Evolutionary conservation across 164 flowering plant genomes (phyloP).

Genomic region (Stephania cephalantha): DNA sequence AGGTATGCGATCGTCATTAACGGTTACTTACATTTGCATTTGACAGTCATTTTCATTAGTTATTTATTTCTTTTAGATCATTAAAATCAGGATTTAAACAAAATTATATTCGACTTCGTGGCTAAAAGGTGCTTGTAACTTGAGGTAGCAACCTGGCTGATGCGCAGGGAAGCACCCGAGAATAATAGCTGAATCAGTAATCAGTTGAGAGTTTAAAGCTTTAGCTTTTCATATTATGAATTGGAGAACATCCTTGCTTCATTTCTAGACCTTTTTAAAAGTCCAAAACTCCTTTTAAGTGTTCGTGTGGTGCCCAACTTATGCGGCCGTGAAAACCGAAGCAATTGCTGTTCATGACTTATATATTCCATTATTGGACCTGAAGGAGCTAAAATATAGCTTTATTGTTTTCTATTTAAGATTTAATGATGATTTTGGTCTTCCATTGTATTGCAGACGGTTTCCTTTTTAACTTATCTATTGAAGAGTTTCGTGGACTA

Average conservation of each 20-base stretch:
- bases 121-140: background rate
- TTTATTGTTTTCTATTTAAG: background rate
- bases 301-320: too few relatives aligned
- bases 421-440: background rate
- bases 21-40: background rate
- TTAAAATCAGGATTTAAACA: background rate
- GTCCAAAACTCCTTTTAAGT: background rate
- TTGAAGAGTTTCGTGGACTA: constrained; percentile 90
- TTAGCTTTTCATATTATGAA: background rate
- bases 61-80: background rate
- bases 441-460: constrained; percentile 62
- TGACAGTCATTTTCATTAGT: background rate
- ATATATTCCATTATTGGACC: background rate
- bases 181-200: too few relatives aligned
- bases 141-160: background rate
- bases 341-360: background rate
- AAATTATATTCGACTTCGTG: background rate
- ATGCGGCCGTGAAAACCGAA: background rate
- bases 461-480: constrained; percentile 91
- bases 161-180: background rate
- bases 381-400: background rate
- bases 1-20: constrained; percentile 37
- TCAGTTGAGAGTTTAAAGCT: background rate
- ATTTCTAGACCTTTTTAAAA: background rate
- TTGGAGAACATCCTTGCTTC: background rate